Evolutionary conservation across 2,329 filamentous ascomycete genomes (phyloP).

Genomic region (Ceratocystis cubensis): DNA sequence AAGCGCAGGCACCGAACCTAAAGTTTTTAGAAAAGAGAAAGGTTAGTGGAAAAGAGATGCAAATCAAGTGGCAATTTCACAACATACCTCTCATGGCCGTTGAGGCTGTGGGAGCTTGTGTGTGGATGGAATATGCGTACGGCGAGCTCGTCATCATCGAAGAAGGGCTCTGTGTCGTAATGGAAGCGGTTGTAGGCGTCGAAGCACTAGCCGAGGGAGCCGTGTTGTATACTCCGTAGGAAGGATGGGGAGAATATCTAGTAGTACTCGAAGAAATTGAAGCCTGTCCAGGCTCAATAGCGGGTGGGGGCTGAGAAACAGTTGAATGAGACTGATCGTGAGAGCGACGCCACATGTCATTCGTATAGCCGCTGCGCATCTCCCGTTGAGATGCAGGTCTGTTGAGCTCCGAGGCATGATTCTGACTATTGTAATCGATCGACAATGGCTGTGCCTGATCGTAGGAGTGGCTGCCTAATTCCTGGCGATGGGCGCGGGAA

Average conservation of each 20-base stretch:
- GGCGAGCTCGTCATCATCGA: slow-evolving; percentile 52
- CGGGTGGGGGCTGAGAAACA: slow-evolving; percentile 35
- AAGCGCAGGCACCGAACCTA: slow-evolving; percentile 38
- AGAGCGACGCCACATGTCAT: slow-evolving; percentile 68
- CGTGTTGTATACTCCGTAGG: slow-evolving; percentile 25
- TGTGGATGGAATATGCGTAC: slow-evolving; percentile 60
- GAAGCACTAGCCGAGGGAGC: slow-evolving; percentile 39
- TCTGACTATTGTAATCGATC: slow-evolving; percentile 73
- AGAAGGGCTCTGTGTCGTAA: slow-evolving; percentile 42
- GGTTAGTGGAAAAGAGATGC: slow-evolving; percentile 25
- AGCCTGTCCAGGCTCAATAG: slow-evolving; percentile 22
- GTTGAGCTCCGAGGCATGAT: slow-evolving; percentile 84
- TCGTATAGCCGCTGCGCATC: slow-evolving; percentile 66
- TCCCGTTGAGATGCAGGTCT: slow-evolving; percentile 68
- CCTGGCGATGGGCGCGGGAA: slow-evolving; percentile 46
- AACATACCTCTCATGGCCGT: slow-evolving; percentile 56
- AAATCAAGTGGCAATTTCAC: not conserved
- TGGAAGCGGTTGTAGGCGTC: slow-evolving; percentile 27
- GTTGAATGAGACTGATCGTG: slow-evolving; percentile 57
- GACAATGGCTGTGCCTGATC: slow-evolving; percentile 69
- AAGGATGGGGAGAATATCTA: slow-evolving; percentile 44
- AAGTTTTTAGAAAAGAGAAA: slow-evolving; percentile 48
- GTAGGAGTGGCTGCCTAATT: slow-evolving; percentile 76
- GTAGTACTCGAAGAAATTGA: slow-evolving; percentile 29
- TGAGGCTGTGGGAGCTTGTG: slow-evolving; percentile 59